These are phyloP conservation scores for Entrophospora sp. DNA, from an alignment of 192 early-diverging fungal species.

Conservation along the genomic window DNA sequence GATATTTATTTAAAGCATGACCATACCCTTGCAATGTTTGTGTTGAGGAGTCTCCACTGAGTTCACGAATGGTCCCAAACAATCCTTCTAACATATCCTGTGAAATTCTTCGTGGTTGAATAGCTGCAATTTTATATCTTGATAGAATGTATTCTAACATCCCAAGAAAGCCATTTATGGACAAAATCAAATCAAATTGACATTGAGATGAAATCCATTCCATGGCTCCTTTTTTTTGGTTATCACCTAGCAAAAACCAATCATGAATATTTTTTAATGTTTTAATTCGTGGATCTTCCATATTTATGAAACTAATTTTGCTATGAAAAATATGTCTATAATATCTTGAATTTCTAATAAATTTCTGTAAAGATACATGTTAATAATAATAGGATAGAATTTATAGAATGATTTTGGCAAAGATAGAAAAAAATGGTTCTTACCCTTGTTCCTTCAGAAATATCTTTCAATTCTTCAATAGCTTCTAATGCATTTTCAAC, in stretches of 20 bases:
- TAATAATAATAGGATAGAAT: neutral
- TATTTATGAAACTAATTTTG: neutral
- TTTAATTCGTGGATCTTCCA: neutral
- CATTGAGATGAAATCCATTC: neutral
- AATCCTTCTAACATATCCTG: too few species aligned
- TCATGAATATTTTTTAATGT: neutral
- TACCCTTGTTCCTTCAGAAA: neutral
- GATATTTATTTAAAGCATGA: neutral
- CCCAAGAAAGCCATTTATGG: neutral
- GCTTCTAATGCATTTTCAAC: neutral
- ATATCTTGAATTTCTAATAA: neutral
- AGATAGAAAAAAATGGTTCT: too few species aligned
- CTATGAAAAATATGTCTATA: neutral
- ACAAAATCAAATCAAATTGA: neutral
- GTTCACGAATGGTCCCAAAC: neutral
- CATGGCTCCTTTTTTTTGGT: too few species aligned
- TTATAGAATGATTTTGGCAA: too few species aligned
- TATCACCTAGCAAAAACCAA: neutral
- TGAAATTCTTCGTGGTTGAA: neutral
- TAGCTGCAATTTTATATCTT: neutral
- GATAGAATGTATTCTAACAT: neutral
- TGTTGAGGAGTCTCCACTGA: neutral
- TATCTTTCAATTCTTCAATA: neutral
- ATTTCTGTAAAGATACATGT: neutral
- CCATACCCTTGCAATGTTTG: neutral